A percentile compares a stretch with the other conserved stretches of the same genome.
These are phyloP conservation scores for Populus alba DNA, from an alignment of 345 rosid species.

Conservation along the genomic window DNA sequence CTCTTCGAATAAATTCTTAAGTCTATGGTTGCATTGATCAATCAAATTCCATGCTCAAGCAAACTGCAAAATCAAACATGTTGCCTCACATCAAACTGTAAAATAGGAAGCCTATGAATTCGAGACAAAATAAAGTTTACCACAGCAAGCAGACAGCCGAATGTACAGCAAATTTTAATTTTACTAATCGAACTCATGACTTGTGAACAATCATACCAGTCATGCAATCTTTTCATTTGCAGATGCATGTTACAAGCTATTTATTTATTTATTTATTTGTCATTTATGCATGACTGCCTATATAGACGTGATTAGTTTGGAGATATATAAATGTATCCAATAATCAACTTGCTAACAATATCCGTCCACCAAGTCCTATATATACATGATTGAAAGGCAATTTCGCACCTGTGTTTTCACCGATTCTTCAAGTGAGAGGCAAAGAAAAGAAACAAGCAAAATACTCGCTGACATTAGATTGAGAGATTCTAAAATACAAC, in stretches of 20 bases:
- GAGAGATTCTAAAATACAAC: neutral
- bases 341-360: no score
- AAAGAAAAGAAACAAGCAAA: neutral
- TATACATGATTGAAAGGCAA: neutral
- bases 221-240: no score
- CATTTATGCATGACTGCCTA: no score
- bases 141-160: neutral
- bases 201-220: neutral
- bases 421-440: neutral
- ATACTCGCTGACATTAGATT: neutral
- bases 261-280: no score
- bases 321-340: no score
- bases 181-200: neutral
- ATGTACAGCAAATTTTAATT: neutral
- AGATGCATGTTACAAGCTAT: no score
- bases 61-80: slow-evolving; percentile 5
- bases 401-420: neutral
- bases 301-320: no score
- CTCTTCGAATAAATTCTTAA: neutral
- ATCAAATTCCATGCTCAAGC: neutral
- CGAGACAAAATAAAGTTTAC: neutral
- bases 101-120: neutral
- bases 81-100: no score
- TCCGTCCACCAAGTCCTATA: no score
- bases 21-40: neutral